A percentile compares a stretch with the other conserved stretches of the same genome.
These are phyloP conservation scores for Murraya koenigii DNA, from an alignment of 345 rosid species.

Conservation along the genomic window DNA sequence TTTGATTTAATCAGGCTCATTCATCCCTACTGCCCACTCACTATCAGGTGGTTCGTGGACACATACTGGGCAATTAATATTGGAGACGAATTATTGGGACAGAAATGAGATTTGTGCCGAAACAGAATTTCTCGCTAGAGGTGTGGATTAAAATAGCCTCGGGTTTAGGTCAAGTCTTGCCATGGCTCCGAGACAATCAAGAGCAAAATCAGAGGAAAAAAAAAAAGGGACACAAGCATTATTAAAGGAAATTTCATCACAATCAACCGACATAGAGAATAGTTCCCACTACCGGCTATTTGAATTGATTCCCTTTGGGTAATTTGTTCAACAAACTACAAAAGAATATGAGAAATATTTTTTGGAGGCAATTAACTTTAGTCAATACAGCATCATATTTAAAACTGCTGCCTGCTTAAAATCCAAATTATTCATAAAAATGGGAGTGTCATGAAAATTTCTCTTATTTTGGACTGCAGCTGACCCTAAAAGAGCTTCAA, in stretches of 20 bases:
- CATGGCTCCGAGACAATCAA: no score
- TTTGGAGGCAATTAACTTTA: not conserved
- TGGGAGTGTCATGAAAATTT: not conserved
- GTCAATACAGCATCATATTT: not conserved
- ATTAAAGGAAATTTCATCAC: not conserved
- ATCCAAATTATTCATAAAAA: slow-evolving; percentile 28
- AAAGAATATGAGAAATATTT: slow-evolving; percentile 6
- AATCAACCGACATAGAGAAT: not conserved
- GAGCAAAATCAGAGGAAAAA: no score
- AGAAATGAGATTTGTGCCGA: no score
- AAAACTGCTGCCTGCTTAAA: slow-evolving; percentile 12
- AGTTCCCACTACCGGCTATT: not conserved
- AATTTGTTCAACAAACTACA: not conserved
- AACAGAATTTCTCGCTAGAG: no score
- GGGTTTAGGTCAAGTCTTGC: no score
- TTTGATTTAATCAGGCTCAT: no score
- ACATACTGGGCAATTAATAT: no score
- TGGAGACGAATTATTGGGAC: no score
- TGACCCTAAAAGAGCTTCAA: slow-evolving; percentile 1
- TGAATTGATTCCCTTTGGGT: slow-evolving; percentile 3
- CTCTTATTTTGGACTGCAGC: slow-evolving; percentile 21
- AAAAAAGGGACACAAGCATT: not conserved
- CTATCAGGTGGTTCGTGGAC: no score
- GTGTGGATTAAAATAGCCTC: no score
- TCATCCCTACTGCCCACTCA: no score